Evolutionary conservation across 768 basidiomycete species (phyloP).

Genomic region (Clitopilus passeckerianus): DNA sequence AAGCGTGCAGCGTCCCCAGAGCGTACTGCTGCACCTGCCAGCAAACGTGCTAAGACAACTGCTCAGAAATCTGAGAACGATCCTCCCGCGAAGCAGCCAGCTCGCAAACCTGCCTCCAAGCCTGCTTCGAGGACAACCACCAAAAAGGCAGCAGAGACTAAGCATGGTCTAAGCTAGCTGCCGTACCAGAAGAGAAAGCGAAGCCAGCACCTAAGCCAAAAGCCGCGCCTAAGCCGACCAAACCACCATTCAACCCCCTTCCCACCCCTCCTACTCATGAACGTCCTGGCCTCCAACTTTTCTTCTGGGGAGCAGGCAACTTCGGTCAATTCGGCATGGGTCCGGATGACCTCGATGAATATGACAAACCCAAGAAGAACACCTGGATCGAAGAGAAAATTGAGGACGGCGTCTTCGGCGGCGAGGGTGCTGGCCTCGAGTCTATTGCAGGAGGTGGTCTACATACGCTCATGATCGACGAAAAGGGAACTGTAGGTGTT

Average conservation of each 20-base stretch:
- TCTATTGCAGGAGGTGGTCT: slow-evolving; percentile 79
- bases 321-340: slow-evolving; percentile 97
- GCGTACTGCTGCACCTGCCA: slow-evolving; percentile 34
- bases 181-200: slow-evolving; percentile 22
- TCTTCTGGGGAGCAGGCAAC: slow-evolving; percentile 89
- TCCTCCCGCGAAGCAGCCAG: slow-evolving; percentile 22
- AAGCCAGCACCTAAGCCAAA: slow-evolving; percentile 31
- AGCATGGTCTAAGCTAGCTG: slow-evolving; percentile 12
- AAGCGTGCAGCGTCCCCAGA: slow-evolving; percentile 53
- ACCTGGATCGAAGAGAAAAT: slow-evolving; percentile 75
- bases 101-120: slow-evolving; percentile 14
- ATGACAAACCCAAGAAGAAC: slow-evolving; percentile 73
- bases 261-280: slow-evolving; percentile 51
- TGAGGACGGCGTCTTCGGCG: slow-evolving; percentile 64
- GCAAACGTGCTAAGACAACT: slow-evolving; percentile 39
- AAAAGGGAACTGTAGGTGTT: slow-evolving; percentile 77
- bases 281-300: slow-evolving; percentile 69
- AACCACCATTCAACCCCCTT: slow-evolving; percentile 47
- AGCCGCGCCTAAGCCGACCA: slow-evolving; percentile 33
- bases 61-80: slow-evolving; percentile 39
- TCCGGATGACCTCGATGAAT: slow-evolving; percentile 63
- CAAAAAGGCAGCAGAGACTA: slow-evolving; percentile 14
- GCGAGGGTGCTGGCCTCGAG: slow-evolving; percentile 75
- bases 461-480: slow-evolving; percentile 86
- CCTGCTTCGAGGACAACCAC: slow-evolving; percentile 18